These are phyloP conservation scores for Kodamaea sp. DNA, from an alignment of 1,139 yeast species.

Conservation along the genomic window DNA sequence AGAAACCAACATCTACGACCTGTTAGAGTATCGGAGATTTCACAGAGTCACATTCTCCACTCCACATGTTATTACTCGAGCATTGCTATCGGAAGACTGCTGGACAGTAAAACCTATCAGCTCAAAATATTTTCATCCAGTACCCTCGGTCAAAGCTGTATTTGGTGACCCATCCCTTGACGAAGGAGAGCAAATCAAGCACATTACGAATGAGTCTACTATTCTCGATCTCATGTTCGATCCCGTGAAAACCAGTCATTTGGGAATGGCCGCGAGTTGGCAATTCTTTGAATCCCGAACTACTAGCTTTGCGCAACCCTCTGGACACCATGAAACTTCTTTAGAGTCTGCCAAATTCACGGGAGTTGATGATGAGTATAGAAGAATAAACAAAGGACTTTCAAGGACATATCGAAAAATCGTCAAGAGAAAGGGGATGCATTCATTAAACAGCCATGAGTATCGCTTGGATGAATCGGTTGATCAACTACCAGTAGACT, in stretches of 20 bases:
- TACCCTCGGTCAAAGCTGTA: slow-evolving; percentile 47
- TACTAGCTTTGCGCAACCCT: slow-evolving; percentile 4
- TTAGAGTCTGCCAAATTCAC: slow-evolving; percentile 23
- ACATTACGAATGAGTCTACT: slow-evolving; percentile 37
- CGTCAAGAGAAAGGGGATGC: not conserved
- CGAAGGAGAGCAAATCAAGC: slow-evolving; percentile 25
- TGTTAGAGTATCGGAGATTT: slow-evolving; percentile 17
- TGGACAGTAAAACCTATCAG: slow-evolving; percentile 55
- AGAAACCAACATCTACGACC: slow-evolving; percentile 9
- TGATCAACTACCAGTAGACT: slow-evolving; percentile 10
- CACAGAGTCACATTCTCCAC: slow-evolving; percentile 23
- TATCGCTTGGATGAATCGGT: slow-evolving; percentile 8
- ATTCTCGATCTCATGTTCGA: slow-evolving; percentile 37
- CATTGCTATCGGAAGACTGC: slow-evolving; percentile 48
- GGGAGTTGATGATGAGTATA: slow-evolving; percentile 38
- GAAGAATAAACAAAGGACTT: slow-evolving; percentile 32
- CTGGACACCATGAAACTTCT: slow-evolving; percentile 2
- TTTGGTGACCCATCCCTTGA: slow-evolving; percentile 46
- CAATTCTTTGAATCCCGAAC: slow-evolving; percentile 40
- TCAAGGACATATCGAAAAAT: slow-evolving; percentile 2
- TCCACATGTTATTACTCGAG: slow-evolving; percentile 29
- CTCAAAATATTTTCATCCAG: slow-evolving; percentile 47
- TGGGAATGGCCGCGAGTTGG: slow-evolving; percentile 49
- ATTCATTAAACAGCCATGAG: slow-evolving; percentile 15
- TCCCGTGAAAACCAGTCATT: slow-evolving; percentile 38